These are phyloP conservation scores for Hypoxylon sp. DNA, from an alignment of 2,329 filamentous ascomycete species.

Conservation along the genomic window DNA sequence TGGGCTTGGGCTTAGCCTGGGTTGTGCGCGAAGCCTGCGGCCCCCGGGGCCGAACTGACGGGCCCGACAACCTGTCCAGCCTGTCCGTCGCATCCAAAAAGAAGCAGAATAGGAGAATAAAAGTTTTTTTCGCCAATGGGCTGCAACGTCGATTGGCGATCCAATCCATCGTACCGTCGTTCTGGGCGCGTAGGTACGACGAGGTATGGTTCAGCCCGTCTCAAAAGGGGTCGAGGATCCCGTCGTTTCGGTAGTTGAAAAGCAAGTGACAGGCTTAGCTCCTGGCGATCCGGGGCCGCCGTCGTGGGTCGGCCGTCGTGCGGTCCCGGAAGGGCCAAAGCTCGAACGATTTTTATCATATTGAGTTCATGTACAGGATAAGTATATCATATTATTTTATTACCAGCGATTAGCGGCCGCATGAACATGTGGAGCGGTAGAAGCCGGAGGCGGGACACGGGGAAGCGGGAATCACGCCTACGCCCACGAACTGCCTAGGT, in stretches of 20 bases:
- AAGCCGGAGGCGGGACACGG: background rate
- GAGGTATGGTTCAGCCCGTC: no score
- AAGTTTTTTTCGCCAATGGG: conserved; percentile 3
- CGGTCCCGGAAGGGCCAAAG: background rate
- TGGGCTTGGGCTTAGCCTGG: no score
- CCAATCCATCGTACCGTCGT: conserved; percentile 9
- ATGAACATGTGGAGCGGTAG: background rate
- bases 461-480: no score
- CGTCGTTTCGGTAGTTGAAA: conserved; percentile 7
- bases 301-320: background rate
- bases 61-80: conserved; percentile 17
- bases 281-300: background rate
- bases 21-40: no score
- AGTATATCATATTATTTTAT: background rate
- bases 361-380: no score
- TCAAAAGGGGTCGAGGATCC: no score
- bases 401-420: background rate
- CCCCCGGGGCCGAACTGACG: conserved; percentile 26
- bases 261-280: background rate
- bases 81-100: no score
- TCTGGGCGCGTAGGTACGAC: background rate
- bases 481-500: no score
- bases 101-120: no score
- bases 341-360: background rate
- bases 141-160: conserved; percentile 22